A percentile compares a stretch with the other conserved stretches of the same genome.
Conservation (phyloP, 164 flowering plant genomes). For the Magnolia officinalis region DNA sequence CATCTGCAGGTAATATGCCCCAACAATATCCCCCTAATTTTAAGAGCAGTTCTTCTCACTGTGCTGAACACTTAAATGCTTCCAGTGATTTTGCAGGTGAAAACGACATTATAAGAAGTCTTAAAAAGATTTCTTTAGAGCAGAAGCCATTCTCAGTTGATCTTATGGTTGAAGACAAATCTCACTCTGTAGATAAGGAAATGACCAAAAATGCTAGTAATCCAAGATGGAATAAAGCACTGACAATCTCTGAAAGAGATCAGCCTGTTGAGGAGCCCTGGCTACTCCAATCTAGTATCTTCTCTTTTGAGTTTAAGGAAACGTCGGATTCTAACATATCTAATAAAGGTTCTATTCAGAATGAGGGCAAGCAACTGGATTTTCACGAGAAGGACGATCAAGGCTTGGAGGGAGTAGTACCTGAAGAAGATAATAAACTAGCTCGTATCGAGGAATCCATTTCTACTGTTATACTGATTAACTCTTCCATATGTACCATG, state of each 20-base stretch:
- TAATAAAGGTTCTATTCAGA: constrained; percentile 17
- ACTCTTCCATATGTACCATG: constrained; percentile 90
- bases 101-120: constrained; percentile 24
- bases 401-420: constrained; percentile 28
- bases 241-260: constrained; percentile 30
- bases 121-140: constrained; percentile 22
- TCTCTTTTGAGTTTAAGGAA: constrained; percentile 17
- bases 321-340: constrained; percentile 13
- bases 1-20: constrained; percentile 41
- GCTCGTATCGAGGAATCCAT: constrained; percentile 34
- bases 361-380: constrained; percentile 11
- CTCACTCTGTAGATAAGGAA: constrained; percentile 15
- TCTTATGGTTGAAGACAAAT: constrained; percentile 15
- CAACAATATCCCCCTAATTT: not conserved
- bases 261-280: constrained; percentile 90
- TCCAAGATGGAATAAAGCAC: constrained; percentile 14
- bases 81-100: constrained; percentile 90
- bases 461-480: constrained; percentile 71
- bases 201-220: constrained; percentile 4
- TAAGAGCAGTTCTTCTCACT: constrained; percentile 27
- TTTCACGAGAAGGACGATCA: constrained; percentile 21
- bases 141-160: constrained; percentile 23
- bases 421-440: constrained; percentile 31
- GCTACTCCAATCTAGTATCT: constrained; percentile 46
- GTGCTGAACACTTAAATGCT: constrained; percentile 82